These are phyloP conservation scores for Phytophthora hibernalis DNA, from an alignment of 352 stramenopile species.

Conservation along the genomic window DNA sequence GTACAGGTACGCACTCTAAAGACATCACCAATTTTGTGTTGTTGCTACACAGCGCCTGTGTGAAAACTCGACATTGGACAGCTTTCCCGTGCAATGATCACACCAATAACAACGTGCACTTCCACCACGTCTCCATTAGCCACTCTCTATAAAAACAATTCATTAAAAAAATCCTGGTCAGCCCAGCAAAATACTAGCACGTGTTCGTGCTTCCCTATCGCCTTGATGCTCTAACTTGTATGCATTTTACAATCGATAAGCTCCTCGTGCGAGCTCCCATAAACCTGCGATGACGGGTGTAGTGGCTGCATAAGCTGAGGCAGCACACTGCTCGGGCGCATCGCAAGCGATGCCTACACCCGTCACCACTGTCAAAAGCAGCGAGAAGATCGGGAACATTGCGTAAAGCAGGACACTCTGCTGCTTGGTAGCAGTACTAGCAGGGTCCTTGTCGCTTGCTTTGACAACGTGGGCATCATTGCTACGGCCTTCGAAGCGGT, in stretches of 20 bases:
- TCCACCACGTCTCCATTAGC: neutral
- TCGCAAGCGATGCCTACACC: conserved; percentile 82
- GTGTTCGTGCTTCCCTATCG: conserved; percentile 16
- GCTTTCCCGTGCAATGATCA: neutral
- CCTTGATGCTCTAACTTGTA: conserved; percentile 31
- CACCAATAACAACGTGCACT: neutral
- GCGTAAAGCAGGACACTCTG: conserved; percentile 58
- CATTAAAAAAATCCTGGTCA: conserved; percentile 34
- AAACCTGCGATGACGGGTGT: conserved; percentile 42
- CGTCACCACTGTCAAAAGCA: conserved; percentile 64
- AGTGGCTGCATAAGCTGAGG: conserved; percentile 44
- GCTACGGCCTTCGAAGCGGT: conserved; percentile 39
- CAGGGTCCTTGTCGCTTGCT: conserved; percentile 25
- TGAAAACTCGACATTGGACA: no score
- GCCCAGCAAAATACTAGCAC: conserved; percentile 38
- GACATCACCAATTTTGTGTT: no score
- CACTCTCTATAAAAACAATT: conserved; percentile 31
- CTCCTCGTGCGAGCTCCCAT: conserved; percentile 45
- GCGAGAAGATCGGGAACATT: conserved; percentile 67
- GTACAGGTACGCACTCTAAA: no score
- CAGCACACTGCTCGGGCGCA: conserved; percentile 61
- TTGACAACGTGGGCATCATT: conserved; percentile 28
- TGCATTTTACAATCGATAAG: conserved; percentile 61
- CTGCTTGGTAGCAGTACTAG: conserved; percentile 37
- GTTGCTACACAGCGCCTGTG: no score